These are phyloP conservation scores for Cryptosporidium viatorum DNA, from an alignment of 169 alveolate species.

Conservation along the genomic window DNA sequence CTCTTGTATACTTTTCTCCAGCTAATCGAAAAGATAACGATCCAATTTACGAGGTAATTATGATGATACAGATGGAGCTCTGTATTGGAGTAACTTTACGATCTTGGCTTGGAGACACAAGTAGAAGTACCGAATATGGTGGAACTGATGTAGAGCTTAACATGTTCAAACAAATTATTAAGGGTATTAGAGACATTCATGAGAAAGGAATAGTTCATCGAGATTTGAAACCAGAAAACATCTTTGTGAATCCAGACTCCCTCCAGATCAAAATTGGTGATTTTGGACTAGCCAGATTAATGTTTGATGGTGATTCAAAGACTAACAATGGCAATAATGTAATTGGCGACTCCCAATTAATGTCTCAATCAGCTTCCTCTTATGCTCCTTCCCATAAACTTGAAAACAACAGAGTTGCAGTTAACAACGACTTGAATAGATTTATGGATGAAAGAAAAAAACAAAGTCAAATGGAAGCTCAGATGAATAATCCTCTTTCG, in stretches of 20 bases:
- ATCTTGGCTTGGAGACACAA: slow-evolving; percentile 83
- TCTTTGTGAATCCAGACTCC: slow-evolving; percentile 86
- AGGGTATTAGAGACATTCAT: slow-evolving; percentile 90
- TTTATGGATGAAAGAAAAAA: slow-evolving; percentile 46
- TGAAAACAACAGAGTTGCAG: not conserved
- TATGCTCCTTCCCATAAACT: not conserved
- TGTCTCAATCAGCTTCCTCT: slow-evolving; percentile 12
- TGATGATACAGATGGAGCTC: slow-evolving; percentile 89
- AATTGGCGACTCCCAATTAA: not conserved
- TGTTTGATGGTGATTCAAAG: slow-evolving; percentile 82
- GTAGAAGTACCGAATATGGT: slow-evolving; percentile 61
- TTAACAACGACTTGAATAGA: slow-evolving; percentile 4
- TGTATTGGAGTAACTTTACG: slow-evolving; percentile 89
- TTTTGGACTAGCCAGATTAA: slow-evolving; percentile 89
- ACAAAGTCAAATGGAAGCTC: not conserved
- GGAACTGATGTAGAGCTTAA: slow-evolving; percentile 82
- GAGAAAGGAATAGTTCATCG: slow-evolving; percentile 90
- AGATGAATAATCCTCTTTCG: slow-evolving; percentile 28
- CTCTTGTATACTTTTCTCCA: slow-evolving; percentile 65
- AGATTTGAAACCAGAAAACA: slow-evolving; percentile 91
- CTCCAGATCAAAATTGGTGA: slow-evolving; percentile 89
- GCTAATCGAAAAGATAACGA: slow-evolving; percentile 43
- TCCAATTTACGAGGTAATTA: slow-evolving; percentile 59
- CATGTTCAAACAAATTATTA: slow-evolving; percentile 86
- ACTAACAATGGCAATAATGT: not conserved